Percentiles rank a stretch among this genome's conserved stretches.
Evolutionary conservation across 2,329 filamentous ascomycete genomes (phyloP).

Genomic region (Talaromyces amestolkiae): DNA sequence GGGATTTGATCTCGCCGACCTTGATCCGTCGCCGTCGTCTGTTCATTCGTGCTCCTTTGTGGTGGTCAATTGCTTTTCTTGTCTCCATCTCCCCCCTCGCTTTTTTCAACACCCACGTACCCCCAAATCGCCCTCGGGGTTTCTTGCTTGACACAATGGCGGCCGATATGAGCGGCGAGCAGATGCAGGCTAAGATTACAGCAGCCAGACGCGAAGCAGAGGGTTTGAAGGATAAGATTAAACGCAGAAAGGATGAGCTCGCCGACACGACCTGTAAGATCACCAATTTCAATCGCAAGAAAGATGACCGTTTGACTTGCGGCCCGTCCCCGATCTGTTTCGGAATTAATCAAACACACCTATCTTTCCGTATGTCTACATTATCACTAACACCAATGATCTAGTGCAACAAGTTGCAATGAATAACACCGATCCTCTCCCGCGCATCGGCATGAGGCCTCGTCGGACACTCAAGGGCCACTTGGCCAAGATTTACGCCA

Average conservation of each 20-base stretch:
- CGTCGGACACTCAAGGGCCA: conserved; percentile 96
- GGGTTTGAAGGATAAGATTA: conserved; percentile 96
- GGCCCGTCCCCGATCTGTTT: neutral
- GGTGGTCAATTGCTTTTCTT: conserved; percentile 4
- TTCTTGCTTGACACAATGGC: conserved; percentile 34
- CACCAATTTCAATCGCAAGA: neutral
- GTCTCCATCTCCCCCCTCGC: conserved; percentile 16
- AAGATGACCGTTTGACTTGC: conserved; percentile 41
- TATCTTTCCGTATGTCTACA: neutral
- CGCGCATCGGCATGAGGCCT: conserved; percentile 94
- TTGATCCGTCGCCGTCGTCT: neutral
- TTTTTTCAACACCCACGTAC: conserved; percentile 19
- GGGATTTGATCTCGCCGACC: conserved; percentile 1
- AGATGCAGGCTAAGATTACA: conserved; percentile 89
- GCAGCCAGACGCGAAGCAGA: conserved; percentile 95
- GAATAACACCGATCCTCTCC: conserved; percentile 86
- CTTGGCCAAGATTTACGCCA: conserved; percentile 98
- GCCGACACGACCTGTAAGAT: conserved; percentile 86
- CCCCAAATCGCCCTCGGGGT: conserved; percentile 31
- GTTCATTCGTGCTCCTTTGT: conserved; percentile 6
- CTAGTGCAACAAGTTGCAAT: conserved; percentile 88
- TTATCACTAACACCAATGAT: neutral
- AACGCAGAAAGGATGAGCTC: conserved; percentile 99
- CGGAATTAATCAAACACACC: neutral
- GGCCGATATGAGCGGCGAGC: conserved; percentile 51